phyloP scores from a whole-genome alignment of 441 rosid genomes.

The Croton setiger region DNA sequence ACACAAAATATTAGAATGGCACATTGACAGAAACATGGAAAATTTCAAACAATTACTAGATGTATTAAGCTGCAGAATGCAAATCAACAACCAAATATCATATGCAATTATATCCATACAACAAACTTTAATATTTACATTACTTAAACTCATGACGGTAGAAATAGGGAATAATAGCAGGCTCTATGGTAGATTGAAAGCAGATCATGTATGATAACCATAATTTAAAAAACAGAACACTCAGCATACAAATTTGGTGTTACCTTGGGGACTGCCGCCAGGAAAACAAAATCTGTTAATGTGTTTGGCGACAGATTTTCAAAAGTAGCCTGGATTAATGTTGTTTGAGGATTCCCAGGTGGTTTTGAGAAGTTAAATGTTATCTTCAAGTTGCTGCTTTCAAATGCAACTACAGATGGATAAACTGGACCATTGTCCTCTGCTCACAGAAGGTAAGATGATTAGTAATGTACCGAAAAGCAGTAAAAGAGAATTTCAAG shows the following conservation, averaged over 20 bases:
- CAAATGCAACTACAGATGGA: slow-evolving; percentile 76
- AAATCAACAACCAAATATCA: neutral
- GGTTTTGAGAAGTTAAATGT: slow-evolving; percentile 78
- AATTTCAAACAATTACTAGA: neutral
- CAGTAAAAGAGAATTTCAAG: slow-evolving; percentile 20
- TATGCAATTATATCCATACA: neutral
- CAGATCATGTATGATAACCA: neutral
- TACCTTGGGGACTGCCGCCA: slow-evolving; percentile 99
- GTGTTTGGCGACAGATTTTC: slow-evolving; percentile 60
- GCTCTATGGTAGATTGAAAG: neutral
- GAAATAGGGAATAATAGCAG: neutral
- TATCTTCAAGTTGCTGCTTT: slow-evolving; percentile 80
- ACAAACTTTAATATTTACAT: slow-evolving; percentile 4
- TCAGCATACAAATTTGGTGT: slow-evolving; percentile 16
- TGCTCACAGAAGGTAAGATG: slow-evolving; percentile 33
- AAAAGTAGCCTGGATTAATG: slow-evolving; percentile 71
- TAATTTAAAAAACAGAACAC: neutral
- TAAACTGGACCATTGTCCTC: slow-evolving; percentile 75
- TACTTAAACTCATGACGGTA: neutral
- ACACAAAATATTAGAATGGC: slow-evolving; percentile 17
- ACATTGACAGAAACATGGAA: neutral
- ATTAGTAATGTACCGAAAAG: slow-evolving; percentile 18
- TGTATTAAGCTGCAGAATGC: neutral
- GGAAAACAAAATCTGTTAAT: slow-evolving; percentile 80
- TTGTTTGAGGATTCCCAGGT: slow-evolving; percentile 69